These are phyloP conservation scores for Clonostachys solani DNA, from an alignment of 2,329 filamentous ascomycete genomes.

Conservation along the genomic window DNA sequence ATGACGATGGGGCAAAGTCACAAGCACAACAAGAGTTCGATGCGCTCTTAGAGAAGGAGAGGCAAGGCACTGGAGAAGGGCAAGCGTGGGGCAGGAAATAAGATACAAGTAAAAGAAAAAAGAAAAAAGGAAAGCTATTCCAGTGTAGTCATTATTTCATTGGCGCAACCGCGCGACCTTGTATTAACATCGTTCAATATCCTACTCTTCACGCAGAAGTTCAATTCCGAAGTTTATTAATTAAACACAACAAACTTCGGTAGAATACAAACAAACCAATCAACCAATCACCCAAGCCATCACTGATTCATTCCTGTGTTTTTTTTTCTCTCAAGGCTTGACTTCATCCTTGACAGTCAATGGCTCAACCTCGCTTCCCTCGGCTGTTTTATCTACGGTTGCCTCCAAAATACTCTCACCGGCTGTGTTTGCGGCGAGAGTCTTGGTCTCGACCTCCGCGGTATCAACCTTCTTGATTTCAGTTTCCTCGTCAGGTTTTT, in stretches of 20 bases:
- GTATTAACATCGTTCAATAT: no score
- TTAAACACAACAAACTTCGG: no score
- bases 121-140: no score
- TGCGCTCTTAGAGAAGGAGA: slow-evolving; percentile 39
- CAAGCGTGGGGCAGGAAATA: slow-evolving; percentile 2
- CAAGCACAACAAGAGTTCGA: slow-evolving; percentile 49
- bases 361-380: slow-evolving; percentile 23
- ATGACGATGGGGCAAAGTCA: slow-evolving; percentile 18
- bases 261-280: no score
- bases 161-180: no score
- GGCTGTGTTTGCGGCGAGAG: slow-evolving; percentile 33
- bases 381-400: slow-evolving; percentile 25
- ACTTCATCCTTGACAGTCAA: slow-evolving; percentile 26
- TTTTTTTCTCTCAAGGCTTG: slow-evolving; percentile 14
- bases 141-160: no score
- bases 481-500: slow-evolving; percentile 3
- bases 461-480: background rate
- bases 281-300: no score
- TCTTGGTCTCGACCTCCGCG: slow-evolving; percentile 18
- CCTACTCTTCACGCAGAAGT: no score
- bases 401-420: slow-evolving; percentile 37
- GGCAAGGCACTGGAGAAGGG: slow-evolving; percentile 21
- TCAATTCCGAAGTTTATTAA: no score
- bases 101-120: no score
- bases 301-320: no score